phyloP scores from a whole-genome alignment of 192 early-diverging fungal species.

The Fimicolochytrium jonesii region DNA sequence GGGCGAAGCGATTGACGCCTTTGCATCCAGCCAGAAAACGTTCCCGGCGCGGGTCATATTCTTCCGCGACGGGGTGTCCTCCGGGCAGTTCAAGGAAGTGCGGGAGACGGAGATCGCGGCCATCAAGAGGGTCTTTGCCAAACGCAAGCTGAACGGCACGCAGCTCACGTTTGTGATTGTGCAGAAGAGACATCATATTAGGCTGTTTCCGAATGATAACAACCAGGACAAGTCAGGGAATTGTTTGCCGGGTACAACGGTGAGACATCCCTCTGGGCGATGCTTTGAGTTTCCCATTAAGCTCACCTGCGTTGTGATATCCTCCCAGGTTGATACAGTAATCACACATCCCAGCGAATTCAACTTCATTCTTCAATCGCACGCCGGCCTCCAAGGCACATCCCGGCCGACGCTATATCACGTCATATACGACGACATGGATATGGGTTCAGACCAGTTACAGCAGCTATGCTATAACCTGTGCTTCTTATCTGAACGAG shows the following conservation, averaged over 20 bases:
- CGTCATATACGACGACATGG: conserved; percentile 79
- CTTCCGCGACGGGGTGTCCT: conserved; percentile 63
- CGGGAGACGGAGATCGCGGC: conserved; percentile 44
- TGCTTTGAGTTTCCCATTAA: no score
- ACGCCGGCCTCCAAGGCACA: conserved; percentile 83
- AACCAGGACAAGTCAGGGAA: conserved; percentile 74
- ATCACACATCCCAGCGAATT: conserved; percentile 75
- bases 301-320: no score
- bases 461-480: conserved; percentile 81
- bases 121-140: conserved; percentile 36
- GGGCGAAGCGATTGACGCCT: conserved; percentile 27
- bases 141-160: conserved; percentile 8
- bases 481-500: conserved; percentile 74
- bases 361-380: conserved; percentile 81
- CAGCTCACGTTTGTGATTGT: conserved; percentile 48
- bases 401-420: conserved; percentile 83
- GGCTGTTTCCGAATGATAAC: conserved; percentile 63
- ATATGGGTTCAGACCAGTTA: conserved; percentile 66
- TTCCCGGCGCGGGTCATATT: conserved; percentile 48
- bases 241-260: conserved; percentile 73
- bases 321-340: conserved; percentile 46
- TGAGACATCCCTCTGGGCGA: no score
- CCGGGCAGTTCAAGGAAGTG: conserved; percentile 49
- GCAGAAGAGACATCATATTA: conserved; percentile 53
- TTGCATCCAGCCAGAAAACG: conserved; percentile 31